Percentiles rank a stretch among this genome's conserved stretches.
Conservation (phyloP, 805 yeast genomes). For the Candida corydali region DNA sequence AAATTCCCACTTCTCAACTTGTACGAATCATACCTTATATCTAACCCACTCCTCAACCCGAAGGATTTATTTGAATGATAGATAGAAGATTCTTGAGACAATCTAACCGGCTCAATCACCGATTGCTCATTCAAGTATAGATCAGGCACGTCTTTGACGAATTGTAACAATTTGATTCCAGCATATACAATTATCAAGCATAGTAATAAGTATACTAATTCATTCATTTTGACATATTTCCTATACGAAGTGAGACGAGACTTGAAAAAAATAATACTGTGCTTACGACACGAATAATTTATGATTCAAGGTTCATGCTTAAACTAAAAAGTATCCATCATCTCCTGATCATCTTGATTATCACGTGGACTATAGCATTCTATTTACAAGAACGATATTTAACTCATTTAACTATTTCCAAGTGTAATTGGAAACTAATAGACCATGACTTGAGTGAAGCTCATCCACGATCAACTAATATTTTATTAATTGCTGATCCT, state of each 20-base stretch:
- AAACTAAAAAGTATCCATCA: slow-evolving; percentile 26
- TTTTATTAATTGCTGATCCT: slow-evolving; percentile 40
- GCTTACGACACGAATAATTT: no score
- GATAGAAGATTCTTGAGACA: slow-evolving; percentile 65
- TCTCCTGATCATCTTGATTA: slow-evolving; percentile 18
- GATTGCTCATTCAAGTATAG: slow-evolving; percentile 63
- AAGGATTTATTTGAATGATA: slow-evolving; percentile 72
- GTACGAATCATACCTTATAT: slow-evolving; percentile 57
- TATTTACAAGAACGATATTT: slow-evolving; percentile 28
- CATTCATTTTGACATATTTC: background rate
- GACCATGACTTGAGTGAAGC: background rate
- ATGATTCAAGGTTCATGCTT: no score
- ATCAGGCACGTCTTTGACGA: slow-evolving; percentile 52
- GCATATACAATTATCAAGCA: slow-evolving; percentile 15
- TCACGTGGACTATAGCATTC: slow-evolving; percentile 28
- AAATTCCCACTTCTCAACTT: slow-evolving; percentile 70
- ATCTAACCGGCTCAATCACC: slow-evolving; percentile 59
- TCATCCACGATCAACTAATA: slow-evolving; percentile 16
- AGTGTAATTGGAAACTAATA: slow-evolving; percentile 25
- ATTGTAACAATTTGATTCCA: slow-evolving; percentile 24
- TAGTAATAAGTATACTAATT: slow-evolving; percentile 10
- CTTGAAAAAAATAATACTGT: no score
- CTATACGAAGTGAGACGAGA: background rate
- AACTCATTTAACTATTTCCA: slow-evolving; percentile 22
- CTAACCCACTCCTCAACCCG: slow-evolving; percentile 65